Base-by-base conservation (phyloP, 179 eudicot species). In the Beta lomatogona region DNA sequence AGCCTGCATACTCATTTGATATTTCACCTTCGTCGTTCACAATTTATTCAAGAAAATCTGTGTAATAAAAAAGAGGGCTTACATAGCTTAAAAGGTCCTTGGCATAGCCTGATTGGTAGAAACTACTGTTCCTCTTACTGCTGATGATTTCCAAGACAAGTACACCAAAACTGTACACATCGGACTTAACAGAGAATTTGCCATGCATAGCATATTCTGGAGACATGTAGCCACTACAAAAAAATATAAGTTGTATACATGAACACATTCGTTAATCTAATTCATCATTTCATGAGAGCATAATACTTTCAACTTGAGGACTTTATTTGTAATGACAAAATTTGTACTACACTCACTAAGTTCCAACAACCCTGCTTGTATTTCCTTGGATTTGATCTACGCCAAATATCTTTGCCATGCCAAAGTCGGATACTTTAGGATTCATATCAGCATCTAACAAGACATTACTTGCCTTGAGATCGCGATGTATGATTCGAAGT, bases 151-250 rank as follows among this genome's bases (percentile, higher is more conserved):
- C 86, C 69, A 84, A 77, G 52, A 84, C 59, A 3, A 84, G 54
- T 36, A 84, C 84, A 36, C 86, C 86, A 31, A 81, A 84, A 52
- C 84, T 84, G 14, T 84, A 84, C 12, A 81, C 82, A 73, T 84
- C 84, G 0, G 84, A 84, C 65, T 81, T 84, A 10, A 69, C 53
- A 14, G 86, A 84, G 67, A 84, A 84, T 59, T 81, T 70, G 5
- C 86, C 84, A 15, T 84, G 86, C 84, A 84, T 84, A 57, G 84
- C 86, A 73, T 84, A 84, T 55, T 84, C 86, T 2, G 86, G 83
- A 3, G 86, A 64, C 86, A 84, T 80, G 46, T 84, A 84, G 8
- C 86, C 84, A 77, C 86, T 84, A 19, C 73, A 77, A 81, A 22
- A 70, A 11, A 72, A 55, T 31, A 9, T 18, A 9, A 11, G 4